Evolutionary conservation across 768 basidiomycete species (phyloP).

Genomic region (Terana coerulea): DNA sequence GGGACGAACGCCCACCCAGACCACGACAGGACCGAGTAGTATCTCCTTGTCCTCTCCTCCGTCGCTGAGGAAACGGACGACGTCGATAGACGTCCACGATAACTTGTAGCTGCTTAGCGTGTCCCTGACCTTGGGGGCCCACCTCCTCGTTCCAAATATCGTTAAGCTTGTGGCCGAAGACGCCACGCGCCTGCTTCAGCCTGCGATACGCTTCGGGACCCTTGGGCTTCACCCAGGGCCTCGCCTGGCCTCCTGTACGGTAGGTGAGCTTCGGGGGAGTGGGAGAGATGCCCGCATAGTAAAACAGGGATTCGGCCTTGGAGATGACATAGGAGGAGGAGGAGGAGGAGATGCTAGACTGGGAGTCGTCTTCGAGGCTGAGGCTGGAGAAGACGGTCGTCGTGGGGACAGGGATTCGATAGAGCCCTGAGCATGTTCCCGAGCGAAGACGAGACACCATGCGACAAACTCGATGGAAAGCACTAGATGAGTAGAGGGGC

Average conservation of each 20-base stretch:
- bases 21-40: no score
- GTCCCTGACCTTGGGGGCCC: conserved; percentile 17
- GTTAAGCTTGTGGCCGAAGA: conserved; percentile 19
- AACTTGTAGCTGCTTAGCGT: conserved; percentile 17
- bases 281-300: conserved; percentile 19
- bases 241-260: conserved; percentile 18
- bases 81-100: conserved; percentile 22
- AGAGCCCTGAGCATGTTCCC: no score
- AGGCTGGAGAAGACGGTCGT: no score
- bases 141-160: conserved; percentile 21
- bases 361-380: no score
- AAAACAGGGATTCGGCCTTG: conserved; percentile 20
- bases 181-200: conserved; percentile 23
- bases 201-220: conserved; percentile 22
- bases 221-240: conserved; percentile 18
- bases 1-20: no score
- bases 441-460: no score
- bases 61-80: conserved; percentile 22
- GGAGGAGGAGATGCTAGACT: no score
- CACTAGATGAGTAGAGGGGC: conserved; percentile 10
- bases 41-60: no score
- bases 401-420: no score
- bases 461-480: no score
- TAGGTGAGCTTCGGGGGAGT: conserved; percentile 22
- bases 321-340: no score